These are phyloP conservation scores for Saxispiralis lemnorum DNA, from an alignment of 495 filamentous ascomycete species.

Conservation along the genomic window DNA sequence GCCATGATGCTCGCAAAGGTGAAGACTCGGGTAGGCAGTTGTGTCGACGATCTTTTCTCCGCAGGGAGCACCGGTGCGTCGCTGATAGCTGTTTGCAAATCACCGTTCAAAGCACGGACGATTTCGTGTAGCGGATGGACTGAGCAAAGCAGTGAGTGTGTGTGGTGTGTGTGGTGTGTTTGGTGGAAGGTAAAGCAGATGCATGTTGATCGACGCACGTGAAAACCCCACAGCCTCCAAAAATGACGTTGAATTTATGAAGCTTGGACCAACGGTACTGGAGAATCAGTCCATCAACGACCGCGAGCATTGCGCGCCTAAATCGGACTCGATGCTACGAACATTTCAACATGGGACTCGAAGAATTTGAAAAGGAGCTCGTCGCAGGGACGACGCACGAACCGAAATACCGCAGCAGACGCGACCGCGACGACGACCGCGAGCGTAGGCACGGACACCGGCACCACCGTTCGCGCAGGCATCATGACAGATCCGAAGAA, in stretches of 20 bases:
- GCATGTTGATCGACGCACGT: background rate
- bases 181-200: background rate
- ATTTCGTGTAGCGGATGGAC: too few relatives aligned
- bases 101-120: too few relatives aligned
- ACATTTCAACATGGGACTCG: constrained; percentile 19
- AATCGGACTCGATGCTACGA: too few relatives aligned
- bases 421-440: constrained; percentile 16
- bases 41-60: too few relatives aligned
- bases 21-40: too few relatives aligned
- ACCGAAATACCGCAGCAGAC: constrained; percentile 16
- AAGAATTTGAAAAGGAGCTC: constrained; percentile 27
- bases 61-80: too few relatives aligned
- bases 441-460: constrained; percentile 22
- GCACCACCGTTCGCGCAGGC: constrained; percentile 30
- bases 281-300: too few relatives aligned
- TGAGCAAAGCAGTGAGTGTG: too few relatives aligned
- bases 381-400: constrained; percentile 18
- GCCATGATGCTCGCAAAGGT: constrained; percentile 13
- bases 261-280: constrained; percentile 2
- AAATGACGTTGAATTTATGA: background rate
- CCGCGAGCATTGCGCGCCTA: too few relatives aligned
- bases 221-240: background rate
- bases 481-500: constrained; percentile 19
- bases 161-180: too few relatives aligned
- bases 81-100: too few relatives aligned